Evolutionary conservation across 805 yeast species (phyloP), one percentile per base, ranked within the genome.

Genomic region (Yamadazyma paraphyllophila): DNA sequence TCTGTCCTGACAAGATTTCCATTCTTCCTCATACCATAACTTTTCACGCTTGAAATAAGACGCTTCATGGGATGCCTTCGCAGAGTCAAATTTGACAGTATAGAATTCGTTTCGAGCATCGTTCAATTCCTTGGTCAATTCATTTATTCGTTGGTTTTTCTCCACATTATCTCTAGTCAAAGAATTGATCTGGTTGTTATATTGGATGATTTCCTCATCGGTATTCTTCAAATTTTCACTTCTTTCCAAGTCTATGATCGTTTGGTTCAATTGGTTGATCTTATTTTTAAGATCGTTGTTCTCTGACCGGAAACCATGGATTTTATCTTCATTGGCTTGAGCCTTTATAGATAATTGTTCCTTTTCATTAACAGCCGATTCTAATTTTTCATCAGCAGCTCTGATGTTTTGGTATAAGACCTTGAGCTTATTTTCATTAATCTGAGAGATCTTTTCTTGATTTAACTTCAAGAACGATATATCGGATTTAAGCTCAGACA

Each of bases 1-100:
- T 41, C 67, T 57, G 7, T 51, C 53, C 48, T 71, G 77, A n/a
- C 63, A 58, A 7, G 56, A 37, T 31, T 56, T 60, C 48, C 72
- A 59, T 51, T 72, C 75, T 0, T 53, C 48, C 45, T 71, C 76
- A 49, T 57, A 71, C 77, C 77, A 72, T 7, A 53, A 50, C 41
- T 65, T 67, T 49, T 70, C 75, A 25, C 61, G 61, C 32, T 59
- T 61, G 16, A 61, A 51, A 50, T 67, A 69, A 1, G 60, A 35
- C 7, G 59, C 56, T 52, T 69, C 72, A 53, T 68, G 70, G n/a
- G 59, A 46, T 1, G 54, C 47, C 41, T 70, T 70, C 16, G 70
- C 61, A 10, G 63, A 54, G 15, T 66, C 65, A 25, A 71, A 62
- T 48, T 70, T 68, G 29, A 60, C 40, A n/a, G 57, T 47, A 46